Evolutionary conservation across 306 rosid species (phyloP).

Genomic region (Corylus americana): DNA sequence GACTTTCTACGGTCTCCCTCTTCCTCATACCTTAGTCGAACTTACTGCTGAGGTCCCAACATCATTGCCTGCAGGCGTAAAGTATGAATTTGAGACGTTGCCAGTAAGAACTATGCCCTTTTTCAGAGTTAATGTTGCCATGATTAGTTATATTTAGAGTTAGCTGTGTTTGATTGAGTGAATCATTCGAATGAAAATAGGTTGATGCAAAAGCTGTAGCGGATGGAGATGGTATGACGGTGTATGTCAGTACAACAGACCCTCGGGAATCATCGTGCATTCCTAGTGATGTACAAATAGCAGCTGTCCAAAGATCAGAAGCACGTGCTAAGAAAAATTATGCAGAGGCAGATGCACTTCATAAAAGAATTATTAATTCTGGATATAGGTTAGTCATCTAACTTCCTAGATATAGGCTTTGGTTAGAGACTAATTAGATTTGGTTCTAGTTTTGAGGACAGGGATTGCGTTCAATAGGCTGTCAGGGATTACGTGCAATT

Average conservation of each 20-base stretch:
- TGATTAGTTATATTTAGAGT: neutral
- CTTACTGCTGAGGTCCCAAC: conserved; percentile 39
- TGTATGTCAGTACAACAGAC: conserved; percentile 75
- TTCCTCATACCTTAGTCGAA: conserved; percentile 50
- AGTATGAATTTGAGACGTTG: conserved; percentile 63
- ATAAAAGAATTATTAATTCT: conserved; percentile 57
- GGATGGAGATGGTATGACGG: conserved; percentile 90
- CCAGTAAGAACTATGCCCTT: conserved; percentile 48
- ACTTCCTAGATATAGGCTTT: conserved; percentile 13
- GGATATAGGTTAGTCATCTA: conserved; percentile 72
- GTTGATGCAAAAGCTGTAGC: conserved; percentile 80
- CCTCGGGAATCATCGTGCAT: conserved; percentile 71
- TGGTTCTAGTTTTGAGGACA: neutral
- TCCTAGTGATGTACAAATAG: conserved; percentile 55
- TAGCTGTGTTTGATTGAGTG: conserved; percentile 15
- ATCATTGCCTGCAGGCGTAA: conserved; percentile 58
- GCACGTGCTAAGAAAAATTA: conserved; percentile 54
- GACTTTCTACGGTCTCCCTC: conserved; percentile 65
- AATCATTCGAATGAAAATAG: conserved; percentile 41
- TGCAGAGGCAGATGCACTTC: conserved; percentile 67
- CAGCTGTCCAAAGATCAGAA: conserved; percentile 53
- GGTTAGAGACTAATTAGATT: conserved; percentile 2
- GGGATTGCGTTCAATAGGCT: no score
- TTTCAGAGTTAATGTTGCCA: neutral
- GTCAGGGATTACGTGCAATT: no score